Percentiles rank a stretch among this genome's conserved stretches.
phyloP scores from a whole-genome alignment of 1,139 yeast genomes.

The Spencermartinsiella ligniputridi region DNA sequence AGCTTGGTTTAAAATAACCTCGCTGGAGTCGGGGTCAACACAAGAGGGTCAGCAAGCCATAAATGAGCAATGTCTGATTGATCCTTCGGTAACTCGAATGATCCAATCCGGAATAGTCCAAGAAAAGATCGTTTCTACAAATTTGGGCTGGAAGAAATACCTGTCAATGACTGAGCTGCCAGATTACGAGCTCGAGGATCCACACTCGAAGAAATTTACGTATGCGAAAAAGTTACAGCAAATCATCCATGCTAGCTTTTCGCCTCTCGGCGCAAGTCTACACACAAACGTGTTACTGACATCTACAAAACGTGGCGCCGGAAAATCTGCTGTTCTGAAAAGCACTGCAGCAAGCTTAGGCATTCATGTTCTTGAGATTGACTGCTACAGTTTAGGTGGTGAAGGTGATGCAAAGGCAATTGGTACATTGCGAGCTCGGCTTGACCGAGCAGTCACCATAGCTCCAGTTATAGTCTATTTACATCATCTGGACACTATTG shows the following conservation, averaged over 20 bases:
- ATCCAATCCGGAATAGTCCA: constrained; percentile 55
- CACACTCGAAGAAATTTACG: constrained; percentile 35
- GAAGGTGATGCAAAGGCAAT: constrained; percentile 77
- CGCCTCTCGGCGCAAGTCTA: constrained; percentile 37
- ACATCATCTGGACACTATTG: constrained; percentile 70
- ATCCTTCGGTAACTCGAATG: constrained; percentile 61
- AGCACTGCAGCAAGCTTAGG: constrained; percentile 59
- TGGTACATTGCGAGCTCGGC: constrained; percentile 70
- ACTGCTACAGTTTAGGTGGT: constrained; percentile 49
- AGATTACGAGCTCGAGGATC: constrained; percentile 23
- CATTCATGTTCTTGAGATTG: constrained; percentile 62
- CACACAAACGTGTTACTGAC: constrained; percentile 62
- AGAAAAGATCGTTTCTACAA: constrained; percentile 37
- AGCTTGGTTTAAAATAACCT: constrained; percentile 73
- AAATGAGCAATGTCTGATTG: constrained; percentile 53
- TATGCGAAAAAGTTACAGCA: constrained; percentile 46
- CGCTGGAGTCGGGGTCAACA: constrained; percentile 39
- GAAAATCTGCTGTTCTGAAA: constrained; percentile 63
- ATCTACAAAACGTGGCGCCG: constrained; percentile 72
- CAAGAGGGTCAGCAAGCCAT: too few relatives aligned
- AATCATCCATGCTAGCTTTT: constrained; percentile 30
- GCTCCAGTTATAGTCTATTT: constrained; percentile 50
- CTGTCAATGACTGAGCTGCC: constrained; percentile 39
- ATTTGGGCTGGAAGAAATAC: constrained; percentile 52
- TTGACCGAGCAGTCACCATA: constrained; percentile 55